phyloP scores from a whole-genome alignment of 2,329 filamentous ascomycete species.

The Dendryphion nanum region DNA sequence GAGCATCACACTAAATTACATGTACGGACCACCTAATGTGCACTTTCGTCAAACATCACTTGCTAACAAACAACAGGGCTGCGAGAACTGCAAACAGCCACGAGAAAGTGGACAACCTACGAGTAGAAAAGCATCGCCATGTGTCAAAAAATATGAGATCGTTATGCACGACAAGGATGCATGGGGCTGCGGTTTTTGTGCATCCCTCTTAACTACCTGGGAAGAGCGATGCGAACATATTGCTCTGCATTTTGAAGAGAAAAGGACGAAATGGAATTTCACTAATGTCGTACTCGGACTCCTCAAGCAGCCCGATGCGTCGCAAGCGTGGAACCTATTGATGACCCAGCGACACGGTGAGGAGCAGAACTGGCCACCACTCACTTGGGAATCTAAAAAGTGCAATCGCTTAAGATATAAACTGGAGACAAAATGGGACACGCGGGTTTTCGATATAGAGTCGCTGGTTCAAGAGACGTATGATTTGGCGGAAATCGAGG shows the following conservation, averaged over 20 bases:
- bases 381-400: conserved; percentile 63
- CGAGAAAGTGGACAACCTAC: conserved; percentile 53
- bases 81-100: conserved; percentile 64
- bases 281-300: conserved; percentile 67
- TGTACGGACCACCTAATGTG: conserved; percentile 37
- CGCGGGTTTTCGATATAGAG: conserved; percentile 52
- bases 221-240: conserved; percentile 69
- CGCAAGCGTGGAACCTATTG: conserved; percentile 62
- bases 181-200: conserved; percentile 69
- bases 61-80: conserved; percentile 40
- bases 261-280: conserved; percentile 66
- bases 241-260: conserved; percentile 66
- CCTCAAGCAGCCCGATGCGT: conserved; percentile 63
- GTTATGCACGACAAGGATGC: conserved; percentile 61
- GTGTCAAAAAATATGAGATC: conserved; percentile 40
- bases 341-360: conserved; percentile 55
- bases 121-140: conserved; percentile 52
- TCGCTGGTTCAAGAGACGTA: conserved; percentile 60
- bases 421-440: conserved; percentile 63
- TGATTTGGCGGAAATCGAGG: conserved; percentile 47
- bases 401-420: conserved; percentile 63
- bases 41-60: background rate
- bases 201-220: conserved; percentile 60
- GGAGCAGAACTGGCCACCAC: conserved; percentile 44
- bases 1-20: conserved; percentile 67